Conservation (phyloP, 768 basidiomycete genomes). For the Suillus luteus region DNA sequence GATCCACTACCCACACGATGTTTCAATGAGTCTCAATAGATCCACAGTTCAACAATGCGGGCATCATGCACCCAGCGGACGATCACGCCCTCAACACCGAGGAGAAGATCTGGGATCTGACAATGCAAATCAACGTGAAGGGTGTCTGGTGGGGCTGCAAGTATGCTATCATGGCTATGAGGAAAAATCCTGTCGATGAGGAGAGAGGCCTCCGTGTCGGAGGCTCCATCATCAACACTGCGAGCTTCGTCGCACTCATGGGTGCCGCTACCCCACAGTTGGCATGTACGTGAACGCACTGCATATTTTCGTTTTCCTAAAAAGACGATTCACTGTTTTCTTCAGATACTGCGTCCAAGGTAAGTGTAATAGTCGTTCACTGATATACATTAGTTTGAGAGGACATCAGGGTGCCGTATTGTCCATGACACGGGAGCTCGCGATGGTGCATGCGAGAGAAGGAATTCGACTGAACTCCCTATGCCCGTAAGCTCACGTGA, state of each 20-base stretch:
- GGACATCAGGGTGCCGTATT: constrained; percentile 83
- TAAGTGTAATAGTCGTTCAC: constrained; percentile 25
- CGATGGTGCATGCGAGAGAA: constrained; percentile 97
- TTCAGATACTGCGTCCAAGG: constrained; percentile 93
- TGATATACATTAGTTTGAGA: constrained; percentile 15
- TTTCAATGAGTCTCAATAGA: constrained; percentile 9
- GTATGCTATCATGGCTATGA: constrained; percentile 96
- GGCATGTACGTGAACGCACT: constrained; percentile 69
- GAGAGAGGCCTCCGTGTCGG: constrained; percentile 78
- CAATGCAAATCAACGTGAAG: constrained; percentile 94
- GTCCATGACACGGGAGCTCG: constrained; percentile 96
- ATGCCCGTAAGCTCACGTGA: constrained; percentile 73
- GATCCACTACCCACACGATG: constrained; percentile 1
- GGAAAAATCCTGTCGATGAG: constrained; percentile 82
- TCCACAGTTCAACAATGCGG: constrained; percentile 89
- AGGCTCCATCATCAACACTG: constrained; percentile 96
- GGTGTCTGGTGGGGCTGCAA: constrained; percentile 99
- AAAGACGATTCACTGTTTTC: constrained; percentile 11
- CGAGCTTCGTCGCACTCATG: constrained; percentile 93
- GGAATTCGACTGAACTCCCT: constrained; percentile 95
- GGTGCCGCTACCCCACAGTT: constrained; percentile 98
- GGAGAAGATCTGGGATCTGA: constrained; percentile 94
- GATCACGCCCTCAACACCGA: constrained; percentile 96
- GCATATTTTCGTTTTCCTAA: not conserved
- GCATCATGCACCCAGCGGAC: constrained; percentile 97